These are phyloP conservation scores for Roridomyces roridus DNA, from an alignment of 768 basidiomycete genomes.

Conservation along the genomic window DNA sequence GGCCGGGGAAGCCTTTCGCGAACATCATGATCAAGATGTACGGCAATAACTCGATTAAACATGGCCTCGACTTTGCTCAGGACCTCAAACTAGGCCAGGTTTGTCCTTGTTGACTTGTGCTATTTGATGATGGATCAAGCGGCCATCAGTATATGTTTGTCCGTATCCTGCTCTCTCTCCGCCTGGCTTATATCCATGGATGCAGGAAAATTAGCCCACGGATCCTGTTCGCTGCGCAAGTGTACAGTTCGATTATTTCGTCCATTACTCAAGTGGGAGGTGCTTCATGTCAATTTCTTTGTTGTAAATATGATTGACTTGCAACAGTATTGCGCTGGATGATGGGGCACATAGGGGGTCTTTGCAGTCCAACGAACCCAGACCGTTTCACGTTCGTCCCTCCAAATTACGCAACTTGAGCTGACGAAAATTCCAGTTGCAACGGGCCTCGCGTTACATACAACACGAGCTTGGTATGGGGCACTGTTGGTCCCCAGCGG, in stretches of 20 bases:
- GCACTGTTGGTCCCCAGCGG: conserved; percentile 8
- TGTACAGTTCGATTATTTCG: background rate
- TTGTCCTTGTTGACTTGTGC: background rate
- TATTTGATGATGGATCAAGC: background rate
- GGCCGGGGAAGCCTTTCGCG: conserved; percentile 12
- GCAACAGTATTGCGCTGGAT: conserved; percentile 11
- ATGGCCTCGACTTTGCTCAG: conserved; percentile 12
- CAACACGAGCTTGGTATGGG: conserved; percentile 10
- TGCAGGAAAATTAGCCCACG: conserved; percentile 10
- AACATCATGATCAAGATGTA: conserved; percentile 13
- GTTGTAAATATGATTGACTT: background rate
- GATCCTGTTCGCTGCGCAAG: background rate
- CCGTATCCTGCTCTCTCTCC: no score
- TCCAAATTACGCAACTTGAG: background rate
- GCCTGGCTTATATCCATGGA: no score
- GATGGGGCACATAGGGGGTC: conserved; percentile 6
- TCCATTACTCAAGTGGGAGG: conserved; percentile 10
- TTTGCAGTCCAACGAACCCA: conserved; percentile 4
- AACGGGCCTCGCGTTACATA: conserved; percentile 7
- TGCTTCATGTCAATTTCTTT: background rate
- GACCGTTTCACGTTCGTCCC: conserved; percentile 8
- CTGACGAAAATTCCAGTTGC: background rate
- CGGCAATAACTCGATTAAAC: conserved; percentile 14
- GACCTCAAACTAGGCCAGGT: conserved; percentile 17
- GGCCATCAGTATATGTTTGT: conserved; percentile 6